A percentile compares a stretch with the other conserved stretches of the same genome.
Conservation (phyloP, 257 asterid genomes). For the Fraxinus pennsylvanica region DNA sequence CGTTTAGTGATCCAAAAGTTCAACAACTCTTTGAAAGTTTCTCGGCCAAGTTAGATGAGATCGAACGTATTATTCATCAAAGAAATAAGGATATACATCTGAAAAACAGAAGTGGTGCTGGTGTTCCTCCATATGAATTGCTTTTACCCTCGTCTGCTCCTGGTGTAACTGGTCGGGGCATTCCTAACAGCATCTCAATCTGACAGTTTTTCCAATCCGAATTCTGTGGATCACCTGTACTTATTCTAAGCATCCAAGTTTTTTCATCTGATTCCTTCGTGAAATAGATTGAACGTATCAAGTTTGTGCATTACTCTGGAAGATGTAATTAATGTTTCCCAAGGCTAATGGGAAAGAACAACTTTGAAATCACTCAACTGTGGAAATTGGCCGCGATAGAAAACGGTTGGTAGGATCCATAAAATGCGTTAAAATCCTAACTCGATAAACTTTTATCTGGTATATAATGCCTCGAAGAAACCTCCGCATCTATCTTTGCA, state of each 20-base stretch:
- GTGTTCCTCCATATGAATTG: constrained; percentile 77
- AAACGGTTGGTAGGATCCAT: too few relatives aligned
- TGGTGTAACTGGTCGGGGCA: constrained; percentile 34
- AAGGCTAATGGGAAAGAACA: neutral
- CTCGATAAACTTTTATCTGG: too few relatives aligned
- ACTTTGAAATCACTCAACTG: too few relatives aligned
- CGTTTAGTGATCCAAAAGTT: constrained; percentile 62
- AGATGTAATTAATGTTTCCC: neutral
- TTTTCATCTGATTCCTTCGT: neutral
- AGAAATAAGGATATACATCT: constrained; percentile 21
- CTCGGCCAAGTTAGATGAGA: constrained; percentile 57
- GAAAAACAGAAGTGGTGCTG: constrained; percentile 48
- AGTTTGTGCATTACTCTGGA: neutral
- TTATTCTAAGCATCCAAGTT: neutral
- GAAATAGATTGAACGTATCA: neutral
- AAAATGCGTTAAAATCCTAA: too few relatives aligned
- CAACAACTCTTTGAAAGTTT: constrained; percentile 51
- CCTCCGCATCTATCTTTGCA: too few relatives aligned
- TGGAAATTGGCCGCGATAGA: too few relatives aligned
- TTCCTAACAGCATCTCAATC: constrained; percentile 57
- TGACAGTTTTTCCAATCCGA: constrained; percentile 16
- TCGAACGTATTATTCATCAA: constrained; percentile 60
- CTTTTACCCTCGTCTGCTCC: constrained; percentile 63
- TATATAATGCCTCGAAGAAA: too few relatives aligned
- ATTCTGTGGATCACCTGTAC: neutral